A percentile compares a stretch with the other conserved stretches of the same genome.
phyloP scores from a whole-genome alignment of 495 filamentous ascomycete genomes.

The Talaromyces adpressus region DNA sequence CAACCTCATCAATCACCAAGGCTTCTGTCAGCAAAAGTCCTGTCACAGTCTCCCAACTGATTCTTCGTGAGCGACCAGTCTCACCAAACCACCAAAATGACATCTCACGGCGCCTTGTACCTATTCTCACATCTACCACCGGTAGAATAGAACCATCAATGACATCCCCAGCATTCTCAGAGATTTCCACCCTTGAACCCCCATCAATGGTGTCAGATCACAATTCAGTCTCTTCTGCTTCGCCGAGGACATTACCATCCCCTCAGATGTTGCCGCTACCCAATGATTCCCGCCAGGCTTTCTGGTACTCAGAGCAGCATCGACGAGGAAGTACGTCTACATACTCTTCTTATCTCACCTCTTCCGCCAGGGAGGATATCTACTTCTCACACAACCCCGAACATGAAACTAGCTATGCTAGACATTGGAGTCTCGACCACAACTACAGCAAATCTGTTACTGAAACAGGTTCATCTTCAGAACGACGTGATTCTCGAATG shows the following conservation, averaged over 20 bases:
- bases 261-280: conserved; percentile 36
- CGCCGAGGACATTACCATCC: conserved; percentile 38
- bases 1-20: not conserved
- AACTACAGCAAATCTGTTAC: conserved; percentile 6
- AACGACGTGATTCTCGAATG: conserved; percentile 37
- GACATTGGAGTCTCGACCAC: conserved; percentile 1
- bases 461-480: not conserved
- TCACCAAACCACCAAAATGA: conserved; percentile 19
- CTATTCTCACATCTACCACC: conserved; percentile 30
- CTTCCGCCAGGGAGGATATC: not conserved
- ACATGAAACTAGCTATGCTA: not conserved
- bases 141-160: conserved; percentile 52
- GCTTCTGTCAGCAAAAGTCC: not conserved
- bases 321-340: conserved; percentile 7
- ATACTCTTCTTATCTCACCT: not conserved
- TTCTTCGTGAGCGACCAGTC: not conserved
- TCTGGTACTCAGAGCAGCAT: conserved; percentile 8
- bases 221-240: conserved; percentile 55
- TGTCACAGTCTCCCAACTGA: conserved; percentile 7
- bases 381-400: not conserved
- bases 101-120: conserved; percentile 32
- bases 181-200: conserved; percentile 57
- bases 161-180: conserved; percentile 61
- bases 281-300: conserved; percentile 25
- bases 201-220: conserved; percentile 68